phyloP scores from a whole-genome alignment of 1,139 yeast genomes.

The Debaryomyces sp. region DNA sequence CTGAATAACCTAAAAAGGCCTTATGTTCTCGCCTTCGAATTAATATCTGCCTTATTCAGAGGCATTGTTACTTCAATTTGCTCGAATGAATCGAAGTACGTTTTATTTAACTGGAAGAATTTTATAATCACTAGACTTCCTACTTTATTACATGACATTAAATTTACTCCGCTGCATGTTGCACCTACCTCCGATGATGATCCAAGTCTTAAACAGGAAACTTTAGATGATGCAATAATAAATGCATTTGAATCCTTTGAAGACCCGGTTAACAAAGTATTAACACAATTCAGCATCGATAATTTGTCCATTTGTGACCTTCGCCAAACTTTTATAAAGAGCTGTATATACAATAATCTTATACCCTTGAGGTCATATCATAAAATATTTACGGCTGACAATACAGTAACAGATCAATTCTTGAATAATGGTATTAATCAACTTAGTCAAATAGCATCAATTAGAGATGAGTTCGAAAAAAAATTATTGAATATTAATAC shows the following conservation, averaged over 20 bases:
- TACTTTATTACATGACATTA: constrained; percentile 20
- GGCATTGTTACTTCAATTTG: constrained; percentile 20
- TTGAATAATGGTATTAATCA: constrained; percentile 26
- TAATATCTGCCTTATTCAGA: constrained; percentile 23
- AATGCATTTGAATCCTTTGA: constrained; percentile 20
- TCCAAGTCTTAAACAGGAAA: constrained; percentile 17
- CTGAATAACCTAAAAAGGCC: constrained; percentile 15
- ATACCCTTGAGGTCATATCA: constrained; percentile 45
- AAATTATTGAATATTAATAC: constrained; percentile 49
- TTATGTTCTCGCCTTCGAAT: constrained; percentile 20
- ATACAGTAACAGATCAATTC: constrained; percentile 36
- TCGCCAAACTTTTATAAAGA: constrained; percentile 58
- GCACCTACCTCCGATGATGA: not conserved
- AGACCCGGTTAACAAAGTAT: constrained; percentile 10
- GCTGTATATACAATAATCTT: constrained; percentile 41
- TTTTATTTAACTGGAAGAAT: constrained; percentile 37
- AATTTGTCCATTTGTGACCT: constrained; percentile 41
- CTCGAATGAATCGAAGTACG: constrained; percentile 23
- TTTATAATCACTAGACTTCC: constrained; percentile 38
- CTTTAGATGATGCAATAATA: constrained; percentile 18
- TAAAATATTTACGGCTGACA: constrained; percentile 40
- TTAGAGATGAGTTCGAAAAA: constrained; percentile 25
- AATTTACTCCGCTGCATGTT: constrained; percentile 10
- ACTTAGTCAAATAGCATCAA: constrained; percentile 13
- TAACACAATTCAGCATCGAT: constrained; percentile 14